Evolutionary conservation across 345 rosid genomes (phyloP), one percentile per base, ranked within the genome.

Genomic region (Eucalyptus victrix): DNA sequence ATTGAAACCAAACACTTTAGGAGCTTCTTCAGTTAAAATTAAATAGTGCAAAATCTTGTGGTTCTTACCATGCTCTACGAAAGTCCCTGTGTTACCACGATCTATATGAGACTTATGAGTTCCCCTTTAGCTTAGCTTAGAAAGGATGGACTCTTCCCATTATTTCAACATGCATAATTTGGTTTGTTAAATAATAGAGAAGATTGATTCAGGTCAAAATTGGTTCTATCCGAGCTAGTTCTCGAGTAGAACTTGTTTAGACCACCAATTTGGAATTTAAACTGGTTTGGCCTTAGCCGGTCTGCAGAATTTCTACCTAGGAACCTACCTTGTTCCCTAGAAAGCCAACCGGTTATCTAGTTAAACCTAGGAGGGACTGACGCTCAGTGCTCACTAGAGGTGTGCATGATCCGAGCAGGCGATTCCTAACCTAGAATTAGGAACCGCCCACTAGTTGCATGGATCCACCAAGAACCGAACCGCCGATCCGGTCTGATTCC

Each of bases 401-500:
- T 50, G 53, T 50, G 53, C 53, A 50, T 50, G 53, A 3, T 50
- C 1, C 8, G 7, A 16, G 53, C 7, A 6, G 0, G 19, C 49
- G 53, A 3, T 50, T 50, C 19, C 3, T 1, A 0, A 50, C 7
- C 19, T 50, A 50, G 19, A 50, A 50, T 3, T 2, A 1, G 3
- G 19, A 50, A 50, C 7, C 6, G 3, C 3, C 3, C 19, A 3
- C 53, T 50, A 50, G 7, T 49, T 49, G 19, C 53, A 50, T 50
- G 1, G 53, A 50, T 50, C 53, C 53, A 50, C 2, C 1, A 6
- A 3, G 3, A 50, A 50, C 1, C 7, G 19, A 1, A 49, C 8
- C 19, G 3, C 19, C 8, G 0, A 6, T 50, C 53, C 3, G 3
- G 1, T 50, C 0, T 6, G 1, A 3, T 50, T 50, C 19, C 0